Evolutionary conservation across 2,329 filamentous ascomycete species (phyloP).

Genomic region (Trichoderma brevicompactum): DNA sequence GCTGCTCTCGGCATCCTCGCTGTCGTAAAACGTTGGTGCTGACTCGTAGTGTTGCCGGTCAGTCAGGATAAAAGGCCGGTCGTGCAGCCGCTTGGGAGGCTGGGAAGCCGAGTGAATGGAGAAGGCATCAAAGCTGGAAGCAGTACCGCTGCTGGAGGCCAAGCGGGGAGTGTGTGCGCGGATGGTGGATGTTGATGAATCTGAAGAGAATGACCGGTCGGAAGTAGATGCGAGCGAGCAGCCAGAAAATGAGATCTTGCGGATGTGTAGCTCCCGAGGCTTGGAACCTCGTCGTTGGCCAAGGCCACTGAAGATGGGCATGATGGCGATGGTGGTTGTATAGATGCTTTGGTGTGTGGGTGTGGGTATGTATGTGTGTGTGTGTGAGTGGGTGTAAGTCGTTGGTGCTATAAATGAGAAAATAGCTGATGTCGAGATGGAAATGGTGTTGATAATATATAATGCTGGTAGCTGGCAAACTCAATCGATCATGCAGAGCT

Average conservation of each 20-base stretch:
- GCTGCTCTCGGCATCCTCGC: constrained; percentile 36
- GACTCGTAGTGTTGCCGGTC: constrained; percentile 33
- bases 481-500: constrained; percentile 19
- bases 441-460: constrained; percentile 23
- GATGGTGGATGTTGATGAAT: constrained; percentile 40
- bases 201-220: constrained; percentile 40
- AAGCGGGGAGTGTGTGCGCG: constrained; percentile 31
- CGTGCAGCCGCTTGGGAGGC: constrained; percentile 45
- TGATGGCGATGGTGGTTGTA: constrained; percentile 33
- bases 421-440: constrained; percentile 1
- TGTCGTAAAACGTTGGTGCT: constrained; percentile 38
- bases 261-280: constrained; percentile 46
- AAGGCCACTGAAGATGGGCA: constrained; percentile 46
- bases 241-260: constrained; percentile 49
- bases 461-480: constrained; percentile 7
- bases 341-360: background rate
- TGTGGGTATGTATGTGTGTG: constrained; percentile 2
- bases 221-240: constrained; percentile 45
- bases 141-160: constrained; percentile 36
- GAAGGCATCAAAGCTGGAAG: constrained; percentile 42
- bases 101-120: constrained; percentile 43
- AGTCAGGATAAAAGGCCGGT: constrained; percentile 41
- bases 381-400: constrained; percentile 18
- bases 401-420: constrained; percentile 16
- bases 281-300: constrained; percentile 44